These are phyloP conservation scores for Suillus spraguei DNA, from an alignment of 768 basidiomycete species.

Conservation along the genomic window DNA sequence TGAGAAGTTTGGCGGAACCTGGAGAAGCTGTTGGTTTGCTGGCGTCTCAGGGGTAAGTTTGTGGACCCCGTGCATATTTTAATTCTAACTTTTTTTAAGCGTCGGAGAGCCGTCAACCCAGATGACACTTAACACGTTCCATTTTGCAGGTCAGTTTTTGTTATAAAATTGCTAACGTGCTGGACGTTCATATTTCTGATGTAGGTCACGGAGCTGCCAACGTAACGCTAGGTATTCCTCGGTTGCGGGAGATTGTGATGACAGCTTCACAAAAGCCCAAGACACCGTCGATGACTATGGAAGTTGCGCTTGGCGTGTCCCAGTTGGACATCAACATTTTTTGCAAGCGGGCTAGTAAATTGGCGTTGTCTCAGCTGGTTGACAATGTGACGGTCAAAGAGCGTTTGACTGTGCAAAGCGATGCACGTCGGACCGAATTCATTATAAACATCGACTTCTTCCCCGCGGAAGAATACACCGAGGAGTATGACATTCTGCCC, in stretches of 20 bases:
- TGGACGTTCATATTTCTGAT: constrained; percentile 10
- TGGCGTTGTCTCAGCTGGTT: constrained; percentile 87
- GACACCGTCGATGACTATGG: constrained; percentile 96
- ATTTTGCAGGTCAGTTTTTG: constrained; percentile 81
- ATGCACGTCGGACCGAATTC: constrained; percentile 77
- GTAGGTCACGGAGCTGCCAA: constrained; percentile 98
- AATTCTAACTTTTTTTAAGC: constrained; percentile 42
- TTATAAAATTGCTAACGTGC: not conserved
- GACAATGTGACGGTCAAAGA: constrained; percentile 85
- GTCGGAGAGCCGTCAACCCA: constrained; percentile 99
- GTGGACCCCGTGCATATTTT: constrained; percentile 1
- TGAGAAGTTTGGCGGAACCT: constrained; percentile 92
- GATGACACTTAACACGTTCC: constrained; percentile 99
- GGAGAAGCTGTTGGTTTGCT: constrained; percentile 98
- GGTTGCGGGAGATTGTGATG: constrained; percentile 98
- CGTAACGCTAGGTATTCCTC: constrained; percentile 98
- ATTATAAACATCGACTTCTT: constrained; percentile 83
- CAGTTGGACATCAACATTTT: constrained; percentile 67
- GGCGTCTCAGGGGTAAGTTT: constrained; percentile 90
- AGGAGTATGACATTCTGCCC: constrained; percentile 79
- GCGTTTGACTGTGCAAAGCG: constrained; percentile 63
- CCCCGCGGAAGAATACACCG: constrained; percentile 78
- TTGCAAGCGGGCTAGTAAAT: constrained; percentile 85
- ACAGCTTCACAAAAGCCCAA: constrained; percentile 95
- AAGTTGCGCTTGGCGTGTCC: constrained; percentile 54